Conservation (phyloP, 2,329 filamentous ascomycete species). For the Chlorencoelia australis region DNA sequence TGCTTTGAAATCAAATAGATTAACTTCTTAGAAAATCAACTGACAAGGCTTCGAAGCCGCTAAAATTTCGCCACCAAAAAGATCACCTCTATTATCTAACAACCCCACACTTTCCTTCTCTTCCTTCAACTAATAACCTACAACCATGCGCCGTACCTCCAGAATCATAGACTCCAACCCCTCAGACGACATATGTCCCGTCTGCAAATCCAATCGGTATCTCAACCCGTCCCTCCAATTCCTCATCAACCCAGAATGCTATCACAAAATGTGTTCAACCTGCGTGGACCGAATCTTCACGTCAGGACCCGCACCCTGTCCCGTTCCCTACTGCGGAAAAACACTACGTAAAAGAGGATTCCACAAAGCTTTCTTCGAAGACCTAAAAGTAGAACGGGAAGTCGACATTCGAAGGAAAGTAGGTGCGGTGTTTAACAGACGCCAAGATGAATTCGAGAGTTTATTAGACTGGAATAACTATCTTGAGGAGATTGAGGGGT, state of each 20-base stretch:
- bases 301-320: slow-evolving; percentile 83
- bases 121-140: slow-evolving; percentile 1
- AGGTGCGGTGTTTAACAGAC: slow-evolving; percentile 72
- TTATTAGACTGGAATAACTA: slow-evolving; percentile 85
- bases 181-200: slow-evolving; percentile 69
- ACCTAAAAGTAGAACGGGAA: slow-evolving; percentile 81
- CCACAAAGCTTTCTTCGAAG: slow-evolving; percentile 79
- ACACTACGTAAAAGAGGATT: slow-evolving; percentile 81
- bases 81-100: slow-evolving; percentile 9
- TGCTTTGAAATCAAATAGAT: no score
- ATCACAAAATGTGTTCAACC: slow-evolving; percentile 96
- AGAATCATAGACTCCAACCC: slow-evolving; percentile 17
- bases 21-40: no score
- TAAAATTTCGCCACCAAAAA: slow-evolving; percentile 4
- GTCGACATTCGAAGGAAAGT: slow-evolving; percentile 83
- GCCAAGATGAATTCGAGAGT: slow-evolving; percentile 83
- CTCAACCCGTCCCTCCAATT: slow-evolving; percentile 91
- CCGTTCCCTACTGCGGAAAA: slow-evolving; percentile 77
- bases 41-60: slow-evolving; percentile 19
- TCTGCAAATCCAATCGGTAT: slow-evolving; percentile 95
- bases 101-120: not conserved
- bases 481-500: slow-evolving; percentile 80
- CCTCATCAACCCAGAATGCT: slow-evolving; percentile 96
- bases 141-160: slow-evolving; percentile 2
- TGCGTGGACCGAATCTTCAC: slow-evolving; percentile 94